Base-by-base conservation (phyloP, 108 stramenopile species). In the Mayamaea pseudoterrestris region DNA sequence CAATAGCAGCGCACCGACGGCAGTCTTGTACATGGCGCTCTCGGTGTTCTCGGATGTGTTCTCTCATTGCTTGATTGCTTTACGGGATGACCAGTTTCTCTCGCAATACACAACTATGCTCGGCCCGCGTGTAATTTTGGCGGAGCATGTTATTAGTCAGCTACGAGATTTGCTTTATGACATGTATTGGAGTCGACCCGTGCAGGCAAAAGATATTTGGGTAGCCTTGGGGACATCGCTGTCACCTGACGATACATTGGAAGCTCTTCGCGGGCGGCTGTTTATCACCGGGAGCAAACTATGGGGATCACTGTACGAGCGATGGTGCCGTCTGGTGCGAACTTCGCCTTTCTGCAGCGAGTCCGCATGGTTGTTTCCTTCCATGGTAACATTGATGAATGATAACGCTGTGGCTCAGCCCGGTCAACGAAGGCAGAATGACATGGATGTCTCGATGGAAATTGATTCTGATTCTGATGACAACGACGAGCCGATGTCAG, bases 221-320 rank as follows among this genome's bases (percentile, higher is more conserved):
- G 18, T 26, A 23, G 12, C 31, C 16, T 30, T 42, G n/a, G 23
- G 21, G 16, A 3, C 47, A 22, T 16, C 41, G 43, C 35, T 24
- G 57, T 47, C 62, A 47, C 16, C 2, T 35, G 30, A 3, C 11
- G 30, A 7, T 24, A 17, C 52, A 36, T 14, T 39, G 25, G 9
- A 40, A 31, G 58, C 45, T 31, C 31, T 57, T 48, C 40, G 75
- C 22, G 64, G 60, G 5, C 58, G 88, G 41, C 40, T 80, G 1
- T 35, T 85, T 20, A 54, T 85, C 18, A 80, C 83, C 12, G 80
- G 78, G 26, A 90, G 83, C 1, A 90, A 90, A 42, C 44, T 85
- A 13, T 90, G 80, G 83, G 83, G 83, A 56, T 74, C 73, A 21
- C 42, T 90, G 31, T 66, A 90, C 55, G 78, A 81, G 41, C 64